Percentiles rank a stretch among this genome's conserved stretches.
Evolutionary conservation across 2,329 filamentous ascomycete genomes (phyloP).

Genomic region (Curvularia sp.): DNA sequence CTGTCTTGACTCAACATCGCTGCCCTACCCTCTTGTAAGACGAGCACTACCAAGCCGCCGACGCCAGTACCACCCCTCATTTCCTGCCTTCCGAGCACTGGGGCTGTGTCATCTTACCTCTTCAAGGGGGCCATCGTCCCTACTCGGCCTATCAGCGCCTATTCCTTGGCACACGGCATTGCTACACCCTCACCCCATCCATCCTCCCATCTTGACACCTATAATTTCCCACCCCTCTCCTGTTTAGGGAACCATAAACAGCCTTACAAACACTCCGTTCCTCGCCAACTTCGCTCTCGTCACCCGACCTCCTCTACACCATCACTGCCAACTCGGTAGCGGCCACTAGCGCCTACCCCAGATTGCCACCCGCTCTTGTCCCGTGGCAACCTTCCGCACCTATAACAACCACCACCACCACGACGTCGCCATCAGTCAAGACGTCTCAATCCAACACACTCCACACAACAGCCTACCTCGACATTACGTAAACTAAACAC

Average conservation of each 20-base stretch:
- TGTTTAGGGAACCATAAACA: conserved; percentile 9
- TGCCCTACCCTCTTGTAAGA: conserved; percentile 15
- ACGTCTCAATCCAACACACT: conserved; percentile 32
- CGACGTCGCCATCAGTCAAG: conserved; percentile 28
- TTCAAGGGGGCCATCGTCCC: conserved; percentile 21
- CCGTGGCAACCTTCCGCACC: conserved; percentile 25
- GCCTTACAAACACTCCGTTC: not conserved
- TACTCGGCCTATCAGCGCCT: conserved; percentile 36
- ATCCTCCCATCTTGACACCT: conserved; percentile 30
- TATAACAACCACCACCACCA: conserved; percentile 25
- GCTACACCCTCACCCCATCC: conserved; percentile 18
- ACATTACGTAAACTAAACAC: conserved; percentile 34
- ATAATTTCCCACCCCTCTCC: conserved; percentile 29
- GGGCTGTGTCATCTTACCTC: conserved; percentile 18
- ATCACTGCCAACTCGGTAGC: conserved; percentile 25
- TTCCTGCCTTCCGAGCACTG: conserved; percentile 28
- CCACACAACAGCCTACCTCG: conserved; percentile 32
- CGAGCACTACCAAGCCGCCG: conserved; percentile 29
- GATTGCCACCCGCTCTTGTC: conserved; percentile 32
- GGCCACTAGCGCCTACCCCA: conserved; percentile 33
- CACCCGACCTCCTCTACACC: conserved; percentile 11
- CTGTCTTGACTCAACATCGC: conserved; percentile 14
- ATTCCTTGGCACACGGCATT: conserved; percentile 37
- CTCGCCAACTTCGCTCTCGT: conserved; percentile 5
- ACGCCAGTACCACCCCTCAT: conserved; percentile 25